These are phyloP conservation scores for Irpex rosettiformis DNA, from an alignment of 1,284 basidiomycete genomes.

Conservation along the genomic window DNA sequence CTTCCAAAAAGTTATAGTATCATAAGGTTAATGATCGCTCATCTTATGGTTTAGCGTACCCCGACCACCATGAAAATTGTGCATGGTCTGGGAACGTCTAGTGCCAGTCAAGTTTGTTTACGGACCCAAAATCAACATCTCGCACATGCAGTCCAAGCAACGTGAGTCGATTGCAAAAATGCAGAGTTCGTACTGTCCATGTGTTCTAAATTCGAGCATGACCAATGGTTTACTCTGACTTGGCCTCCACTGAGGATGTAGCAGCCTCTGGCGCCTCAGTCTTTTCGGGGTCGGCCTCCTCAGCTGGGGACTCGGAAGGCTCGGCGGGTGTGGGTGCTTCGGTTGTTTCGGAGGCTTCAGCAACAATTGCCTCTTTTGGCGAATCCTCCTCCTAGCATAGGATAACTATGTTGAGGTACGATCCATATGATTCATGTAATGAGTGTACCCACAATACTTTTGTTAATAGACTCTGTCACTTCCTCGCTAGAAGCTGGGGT, in stretches of 20 bases:
- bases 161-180: not conserved
- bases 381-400: conserved; percentile 5
- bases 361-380: conserved; percentile 4
- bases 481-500: conserved; percentile 1
- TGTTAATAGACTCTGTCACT: conserved; percentile 8
- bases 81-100: no score
- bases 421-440: not conserved
- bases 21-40: no score
- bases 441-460: conserved; percentile 3
- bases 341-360: conserved; percentile 3
- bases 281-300: conserved; percentile 2
- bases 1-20: no score
- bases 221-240: not conserved
- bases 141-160: not conserved
- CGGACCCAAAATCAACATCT: no score
- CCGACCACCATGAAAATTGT: no score
- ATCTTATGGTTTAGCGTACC: no score
- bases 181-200: not conserved
- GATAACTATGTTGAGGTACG: not conserved
- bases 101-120: no score
- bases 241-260: not conserved
- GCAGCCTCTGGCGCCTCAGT: not conserved
- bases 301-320: not conserved
- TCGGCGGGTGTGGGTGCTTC: not conserved
- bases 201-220: not conserved